These are phyloP conservation scores for Piloderma croceum DNA, from an alignment of 768 basidiomycete species.

Conservation along the genomic window DNA sequence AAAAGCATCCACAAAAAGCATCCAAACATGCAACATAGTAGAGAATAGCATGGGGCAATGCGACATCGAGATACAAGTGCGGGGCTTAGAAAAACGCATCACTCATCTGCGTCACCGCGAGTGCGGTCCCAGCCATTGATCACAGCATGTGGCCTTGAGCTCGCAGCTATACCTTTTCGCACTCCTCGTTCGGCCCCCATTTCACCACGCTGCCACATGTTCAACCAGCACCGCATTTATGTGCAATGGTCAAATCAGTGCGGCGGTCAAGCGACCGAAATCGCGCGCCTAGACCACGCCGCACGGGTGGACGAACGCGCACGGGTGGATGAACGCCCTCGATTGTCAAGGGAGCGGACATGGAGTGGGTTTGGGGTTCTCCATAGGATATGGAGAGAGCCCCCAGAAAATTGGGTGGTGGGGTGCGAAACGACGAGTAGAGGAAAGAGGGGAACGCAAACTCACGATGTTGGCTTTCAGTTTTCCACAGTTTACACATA, in stretches of 20 bases:
- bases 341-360: constrained; percentile 71
- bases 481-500: constrained; percentile 98
- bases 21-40: constrained; percentile 25
- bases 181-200: constrained; percentile 98
- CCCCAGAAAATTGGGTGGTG: constrained; percentile 97
- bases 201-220: constrained; percentile 89
- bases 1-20: constrained; percentile 22
- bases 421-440: constrained; percentile 86
- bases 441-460: constrained; percentile 68
- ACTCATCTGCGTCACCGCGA: constrained; percentile 70
- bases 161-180: constrained; percentile 51
- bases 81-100: constrained; percentile 46
- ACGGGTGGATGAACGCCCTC: too few species aligned
- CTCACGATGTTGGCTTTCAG: constrained; percentile 97
- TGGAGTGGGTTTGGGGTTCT: constrained; percentile 92
- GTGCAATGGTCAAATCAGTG: too few species aligned
- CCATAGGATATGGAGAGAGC: constrained; percentile 88
- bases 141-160: constrained; percentile 25
- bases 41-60: constrained; percentile 54
- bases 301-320: constrained; percentile 81
- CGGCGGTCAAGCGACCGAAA: constrained; percentile 95
- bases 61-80: constrained; percentile 58
- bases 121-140: constrained; percentile 48
- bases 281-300: constrained; percentile 72
- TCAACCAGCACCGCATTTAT: constrained; percentile 79